A percentile compares a stretch with the other conserved stretches of the same genome.
phyloP scores from a whole-genome alignment of 1,139 yeast species.

The Taphrina deformans region DNA sequence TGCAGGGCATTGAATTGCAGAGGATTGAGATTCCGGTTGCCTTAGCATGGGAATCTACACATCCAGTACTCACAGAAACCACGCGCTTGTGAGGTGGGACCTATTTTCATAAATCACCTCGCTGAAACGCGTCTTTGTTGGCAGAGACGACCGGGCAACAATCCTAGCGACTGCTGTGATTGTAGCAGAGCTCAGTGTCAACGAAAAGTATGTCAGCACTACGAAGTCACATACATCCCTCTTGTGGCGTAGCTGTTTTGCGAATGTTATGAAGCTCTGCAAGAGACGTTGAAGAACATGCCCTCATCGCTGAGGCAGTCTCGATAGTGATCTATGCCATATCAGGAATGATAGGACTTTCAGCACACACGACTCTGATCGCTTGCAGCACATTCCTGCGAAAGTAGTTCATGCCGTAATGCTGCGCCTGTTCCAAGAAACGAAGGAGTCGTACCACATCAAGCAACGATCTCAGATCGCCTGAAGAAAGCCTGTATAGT shows the following conservation, averaged over 20 bases:
- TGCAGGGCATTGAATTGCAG: no score
- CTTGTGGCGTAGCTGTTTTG: not conserved
- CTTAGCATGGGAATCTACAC: no score
- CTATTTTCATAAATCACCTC: no score
- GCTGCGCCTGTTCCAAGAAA: conserved; percentile 2
- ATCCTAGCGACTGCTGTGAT: no score
- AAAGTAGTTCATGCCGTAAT: conserved; percentile 2
- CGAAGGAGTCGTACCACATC: conserved; percentile 2
- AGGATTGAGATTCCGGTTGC: no score
- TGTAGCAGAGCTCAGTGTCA: not conserved
- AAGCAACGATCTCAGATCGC: not conserved
- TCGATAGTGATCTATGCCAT: not conserved
- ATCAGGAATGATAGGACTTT: not conserved
- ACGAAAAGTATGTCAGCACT: not conserved
- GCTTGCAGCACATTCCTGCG: not conserved
- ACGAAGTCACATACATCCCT: not conserved
- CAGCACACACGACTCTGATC: not conserved
- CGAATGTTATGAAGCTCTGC: not conserved
- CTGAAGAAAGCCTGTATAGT: not conserved
- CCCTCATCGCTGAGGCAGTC: not conserved
- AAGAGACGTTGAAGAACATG: not conserved
- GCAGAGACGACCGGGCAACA: no score
- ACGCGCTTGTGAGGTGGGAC: no score
- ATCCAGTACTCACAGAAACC: no score
- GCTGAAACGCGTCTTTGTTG: no score